Base-by-base conservation (phyloP, 306 rosid genomes). In the Rubus idaeus region DNA sequence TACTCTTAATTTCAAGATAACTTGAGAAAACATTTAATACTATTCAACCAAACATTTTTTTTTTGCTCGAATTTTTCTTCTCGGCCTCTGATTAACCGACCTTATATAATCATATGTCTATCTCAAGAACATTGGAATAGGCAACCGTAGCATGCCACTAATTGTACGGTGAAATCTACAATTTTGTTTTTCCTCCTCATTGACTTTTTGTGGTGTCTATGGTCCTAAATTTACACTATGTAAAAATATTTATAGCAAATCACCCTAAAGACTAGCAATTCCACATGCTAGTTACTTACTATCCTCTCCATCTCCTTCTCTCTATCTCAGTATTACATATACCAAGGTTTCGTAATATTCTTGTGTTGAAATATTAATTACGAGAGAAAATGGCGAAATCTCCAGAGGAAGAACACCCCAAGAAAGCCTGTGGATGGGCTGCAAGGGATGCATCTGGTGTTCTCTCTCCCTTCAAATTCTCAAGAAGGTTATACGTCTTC, bases 401-500 rank as follows among this genome's bases (percentile, higher is more conserved):
- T 14, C 45, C 68, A 37, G 21, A 69, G 58, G 17, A 52, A 60
- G 68, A 74, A 10, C 69, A 74, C 49, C 16, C 64, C 3, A 12
- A 6, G 44, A 26, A 74, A 5, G 69, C 57, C 23, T 74, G 9
- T 23, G 46, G 69, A 44, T 42, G 69, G 78, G 78, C 78, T 61
- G 78, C 78, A 5, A 61, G 35, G 30, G 78, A 61, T 30, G 6
- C 70, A 21, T 26, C 49, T 3, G 60, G 78, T n/a, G 52, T 74
- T 74, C 78, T 61, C 30, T 61, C 78, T 63, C 70, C 70, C 5
- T 47, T 75, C 17, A 4, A 74, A 4, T 74, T 74, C 58, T 41
- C 57, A 0, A 42, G 70, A 26, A 74, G 78, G 78, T 74, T 35
- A 14, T 14, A 5, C 23, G 0, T 26, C 18, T 4, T 1, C 40